Base-by-base conservation (phyloP, 768 basidiomycete species). In the Crassisporium funariophilum region DNA sequence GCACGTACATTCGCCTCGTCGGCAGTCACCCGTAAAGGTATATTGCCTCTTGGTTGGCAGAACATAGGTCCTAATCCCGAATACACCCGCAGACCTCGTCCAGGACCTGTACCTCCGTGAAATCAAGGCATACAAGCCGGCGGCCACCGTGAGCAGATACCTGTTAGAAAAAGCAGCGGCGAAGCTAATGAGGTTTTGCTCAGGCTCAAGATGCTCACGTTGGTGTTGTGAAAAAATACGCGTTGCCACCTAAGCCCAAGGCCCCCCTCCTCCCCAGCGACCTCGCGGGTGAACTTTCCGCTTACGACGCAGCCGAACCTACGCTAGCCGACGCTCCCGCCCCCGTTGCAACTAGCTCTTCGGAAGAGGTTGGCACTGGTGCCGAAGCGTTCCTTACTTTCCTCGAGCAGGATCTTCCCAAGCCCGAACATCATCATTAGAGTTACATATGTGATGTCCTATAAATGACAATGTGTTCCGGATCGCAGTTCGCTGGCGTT, bases 121-220 rank as follows among this genome's bases (percentile, higher is more conserved):
- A 74, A 78, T 98, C 60, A 95, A 89, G 71, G 67, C 80, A 4
- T 98, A 95, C 82, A 95, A 91, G 76, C 77, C 90, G 31, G 72
- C 83, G 25, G 72, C 82, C 4, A 67, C 64, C 36, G 93, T 94
- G 59, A 66, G 90, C 78, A n/a, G 41, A 35, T 17, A 9, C 8
- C 19, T 27, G 12, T 40, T 3, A 35, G 25, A 11, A 10, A 23
- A 35, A 31, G 15, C 25, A 19, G n/a, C 29, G 10, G 29, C 10
- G 3, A 31, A 31, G 29, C 29, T 31, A 31, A n/a, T n/a, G 10
- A 31, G 5, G 10, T 31, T 39, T 40, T 41, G 4, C 40, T 21
- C 47, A 98, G 95, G 82, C 87, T 52, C 84, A 90, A 68, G 90
- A 97, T 66, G 93, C 93, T 43, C 91, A 93, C 66, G 83, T 92